Evolutionary conservation across 148 eudicot species (phyloP), one percentile per base, ranked within the genome.

Genomic region (Rhododendron ovatum): DNA sequence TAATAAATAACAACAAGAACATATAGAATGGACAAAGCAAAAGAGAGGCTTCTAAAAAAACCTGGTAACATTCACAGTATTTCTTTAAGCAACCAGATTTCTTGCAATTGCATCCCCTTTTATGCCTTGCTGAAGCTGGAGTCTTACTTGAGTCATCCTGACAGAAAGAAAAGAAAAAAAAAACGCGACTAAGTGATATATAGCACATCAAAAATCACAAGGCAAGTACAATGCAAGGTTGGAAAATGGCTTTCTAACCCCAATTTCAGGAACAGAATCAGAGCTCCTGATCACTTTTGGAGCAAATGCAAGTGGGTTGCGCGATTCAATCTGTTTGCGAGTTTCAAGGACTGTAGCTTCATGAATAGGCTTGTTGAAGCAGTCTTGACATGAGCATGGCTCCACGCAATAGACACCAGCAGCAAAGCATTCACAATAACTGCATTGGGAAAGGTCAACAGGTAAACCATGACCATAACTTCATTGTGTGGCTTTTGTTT

Each of bases 41-140:
- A 71, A 71, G 39, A 59, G 41, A 71, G 76, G 41, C 51, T 59
- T 86, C 13, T 3, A 18, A 85, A 35, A 30, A 73, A 61, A 96
- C 99, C 99, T 97, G 99, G 91, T 89, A 97, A 89, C 99, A 97
- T 97, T 97, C 99, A 86, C 99, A 97, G 84, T 97, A 97, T 88
- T 95, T 97, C 91, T 97, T 97, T 45, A 95, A 88, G 88, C 99
- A 97, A 50, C 92, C 93, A 59, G 99, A 97, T 91, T 97, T 97
- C 89, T 97, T 97, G 93, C 99, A 97, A 88, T 97, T 97, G 91
- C 99, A 97, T 88, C 99, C 99, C 81, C 98, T 91, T 88, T 97
- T 97, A 88, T 97, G 99, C 73, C 98, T 92, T 82, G 99, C 98
- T 47, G 98, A 97, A 91, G 99, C 98, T 82, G 99, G 98, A 48